Evolutionary conservation across 768 basidiomycete species (phyloP).

Genomic region (Gyrodon lividus): DNA sequence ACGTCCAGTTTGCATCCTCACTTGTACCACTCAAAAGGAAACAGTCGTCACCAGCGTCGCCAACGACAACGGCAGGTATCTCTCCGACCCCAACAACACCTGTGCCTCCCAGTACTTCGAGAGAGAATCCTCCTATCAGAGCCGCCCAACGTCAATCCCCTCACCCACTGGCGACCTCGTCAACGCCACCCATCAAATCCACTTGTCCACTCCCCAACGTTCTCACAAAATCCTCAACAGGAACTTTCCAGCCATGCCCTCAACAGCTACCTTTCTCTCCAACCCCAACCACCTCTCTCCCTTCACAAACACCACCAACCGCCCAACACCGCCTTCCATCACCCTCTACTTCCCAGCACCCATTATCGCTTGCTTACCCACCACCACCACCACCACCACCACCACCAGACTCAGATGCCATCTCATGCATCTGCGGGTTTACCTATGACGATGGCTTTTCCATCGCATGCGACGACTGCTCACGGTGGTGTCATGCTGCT

Average conservation of each 20-base stretch:
- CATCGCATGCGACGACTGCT: slow-evolving; percentile 82
- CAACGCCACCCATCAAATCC: slow-evolving; percentile 13
- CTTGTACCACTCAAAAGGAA: slow-evolving; percentile 45
- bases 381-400: slow-evolving; percentile 23
- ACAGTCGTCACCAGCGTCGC: slow-evolving; percentile 26
- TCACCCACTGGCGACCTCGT: slow-evolving; percentile 20
- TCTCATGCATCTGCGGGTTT: slow-evolving; percentile 74
- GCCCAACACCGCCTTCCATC: slow-evolving; percentile 16
- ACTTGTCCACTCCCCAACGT: slow-evolving; percentile 5
- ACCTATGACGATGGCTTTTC: slow-evolving; percentile 80
- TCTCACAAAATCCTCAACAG: slow-evolving; percentile 16
- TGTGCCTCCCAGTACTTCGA: not conserved
- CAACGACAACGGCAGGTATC: not conserved
- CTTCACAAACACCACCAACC: slow-evolving; percentile 13
- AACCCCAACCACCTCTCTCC: slow-evolving; percentile 7
- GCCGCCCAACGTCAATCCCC: slow-evolving; percentile 9
- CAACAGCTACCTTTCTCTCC: slow-evolving; percentile 23
- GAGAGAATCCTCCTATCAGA: slow-evolving; percentile 13
- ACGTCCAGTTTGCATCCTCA: slow-evolving; percentile 22
- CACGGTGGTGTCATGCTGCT: slow-evolving; percentile 79
- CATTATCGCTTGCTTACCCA: slow-evolving; percentile 12
- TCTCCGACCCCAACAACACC: slow-evolving; percentile 8
- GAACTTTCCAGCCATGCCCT: slow-evolving; percentile 9
- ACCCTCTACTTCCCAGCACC: slow-evolving; percentile 22
- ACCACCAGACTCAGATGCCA: slow-evolving; percentile 43